Evolutionary conservation across 805 yeast species (phyloP).

Genomic region (Yamadazyma takamatsuzukensis): DNA sequence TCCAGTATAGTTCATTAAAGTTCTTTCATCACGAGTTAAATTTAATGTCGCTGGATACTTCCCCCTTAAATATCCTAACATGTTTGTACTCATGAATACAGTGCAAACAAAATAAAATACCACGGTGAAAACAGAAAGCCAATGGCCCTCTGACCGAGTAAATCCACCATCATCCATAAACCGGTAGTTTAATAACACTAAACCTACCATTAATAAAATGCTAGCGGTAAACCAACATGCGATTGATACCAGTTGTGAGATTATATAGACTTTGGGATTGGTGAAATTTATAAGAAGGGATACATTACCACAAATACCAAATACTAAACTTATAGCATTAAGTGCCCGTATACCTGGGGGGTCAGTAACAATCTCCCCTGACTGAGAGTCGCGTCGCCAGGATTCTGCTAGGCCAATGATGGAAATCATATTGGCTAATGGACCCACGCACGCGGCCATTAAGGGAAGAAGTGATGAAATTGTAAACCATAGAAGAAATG

Average conservation of each 20-base stretch:
- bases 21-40: conserved; percentile 62
- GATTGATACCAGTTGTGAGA: conserved; percentile 61
- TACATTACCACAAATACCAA: conserved; percentile 67
- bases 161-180: conserved; percentile 14
- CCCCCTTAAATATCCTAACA: conserved; percentile 52
- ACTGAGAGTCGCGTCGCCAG: conserved; percentile 48
- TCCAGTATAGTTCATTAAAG: conserved; percentile 70
- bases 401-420: conserved; percentile 65
- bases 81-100: conserved; percentile 51
- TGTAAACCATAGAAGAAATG: conserved; percentile 55
- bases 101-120: conserved; percentile 59
- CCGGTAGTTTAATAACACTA: conserved; percentile 34
- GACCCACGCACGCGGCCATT: conserved; percentile 74
- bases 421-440: conserved; percentile 71
- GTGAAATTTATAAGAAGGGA: conserved; percentile 71
- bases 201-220: conserved; percentile 46
- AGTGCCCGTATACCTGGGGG: conserved; percentile 48
- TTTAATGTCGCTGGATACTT: conserved; percentile 73
- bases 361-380: conserved; percentile 21
- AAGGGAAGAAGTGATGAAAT: conserved; percentile 71
- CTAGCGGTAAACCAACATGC: conserved; percentile 63
- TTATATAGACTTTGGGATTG: conserved; percentile 51
- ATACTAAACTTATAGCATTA: conserved; percentile 58
- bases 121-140: conserved; percentile 71
- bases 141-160: conserved; percentile 59